Conservation (phyloP, 441 rosid genomes). For the Jatropha multifida region DNA sequence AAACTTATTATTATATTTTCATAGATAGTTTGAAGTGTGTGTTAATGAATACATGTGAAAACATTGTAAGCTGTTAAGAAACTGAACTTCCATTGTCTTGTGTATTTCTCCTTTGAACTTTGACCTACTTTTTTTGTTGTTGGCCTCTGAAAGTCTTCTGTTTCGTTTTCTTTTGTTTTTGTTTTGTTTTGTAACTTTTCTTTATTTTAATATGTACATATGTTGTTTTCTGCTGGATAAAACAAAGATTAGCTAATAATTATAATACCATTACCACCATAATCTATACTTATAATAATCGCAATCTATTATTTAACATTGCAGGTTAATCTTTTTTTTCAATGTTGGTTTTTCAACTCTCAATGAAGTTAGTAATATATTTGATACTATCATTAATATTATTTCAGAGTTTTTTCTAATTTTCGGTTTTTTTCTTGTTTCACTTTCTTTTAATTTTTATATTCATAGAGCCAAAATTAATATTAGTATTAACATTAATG, state of each 20-base stretch:
- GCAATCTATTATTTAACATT: neutral
- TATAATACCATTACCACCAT: neutral
- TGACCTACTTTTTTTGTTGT: conserved; percentile 27
- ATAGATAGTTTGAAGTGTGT: no score
- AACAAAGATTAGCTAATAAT: neutral
- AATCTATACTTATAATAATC: neutral
- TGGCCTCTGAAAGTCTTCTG: conserved; percentile 20
- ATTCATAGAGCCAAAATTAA: no score
- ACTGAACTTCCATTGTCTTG: conserved; percentile 15
- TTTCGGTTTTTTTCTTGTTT: no score
- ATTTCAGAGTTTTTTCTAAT: no score
- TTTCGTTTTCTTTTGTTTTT: no score
- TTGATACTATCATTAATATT: no score
- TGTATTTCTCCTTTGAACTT: conserved; percentile 30
- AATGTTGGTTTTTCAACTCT: no score
- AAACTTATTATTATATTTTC: no score
- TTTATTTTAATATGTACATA: neutral
- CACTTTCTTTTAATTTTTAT: no score
- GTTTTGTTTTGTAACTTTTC: neutral
- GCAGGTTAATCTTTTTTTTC: no score
- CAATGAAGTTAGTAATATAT: no score
- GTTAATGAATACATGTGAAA: conserved; percentile 3
- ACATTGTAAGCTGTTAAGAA: neutral
- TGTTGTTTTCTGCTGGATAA: conserved; percentile 2
- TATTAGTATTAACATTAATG: no score